These are phyloP conservation scores for Ocimum tenuiflorum DNA, from an alignment of 257 asterid species.

Conservation along the genomic window DNA sequence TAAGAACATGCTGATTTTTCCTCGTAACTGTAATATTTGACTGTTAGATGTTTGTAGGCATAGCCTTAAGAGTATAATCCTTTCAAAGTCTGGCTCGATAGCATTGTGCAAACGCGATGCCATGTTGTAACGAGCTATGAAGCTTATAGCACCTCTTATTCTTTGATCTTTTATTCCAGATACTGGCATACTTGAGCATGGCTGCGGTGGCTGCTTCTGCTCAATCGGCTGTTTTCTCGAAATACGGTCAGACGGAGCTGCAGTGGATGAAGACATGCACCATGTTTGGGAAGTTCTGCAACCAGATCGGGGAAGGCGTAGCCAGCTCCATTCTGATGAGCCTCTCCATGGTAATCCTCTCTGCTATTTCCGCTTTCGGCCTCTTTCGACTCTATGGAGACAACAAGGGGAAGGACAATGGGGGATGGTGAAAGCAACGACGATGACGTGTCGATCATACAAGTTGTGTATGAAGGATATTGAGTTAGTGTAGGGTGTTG, in stretches of 20 bases:
- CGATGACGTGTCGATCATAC: too few species aligned
- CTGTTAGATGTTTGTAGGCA: too few species aligned
- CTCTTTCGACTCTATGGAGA: constrained; percentile 81
- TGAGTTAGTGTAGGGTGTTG: neutral
- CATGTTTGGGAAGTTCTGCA: constrained; percentile 68
- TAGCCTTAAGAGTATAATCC: too few species aligned
- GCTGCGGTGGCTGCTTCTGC: constrained; percentile 72
- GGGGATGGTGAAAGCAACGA: constrained; percentile 25
- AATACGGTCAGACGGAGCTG: constrained; percentile 62
- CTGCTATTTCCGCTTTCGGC: constrained; percentile 76
- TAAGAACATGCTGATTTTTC: neutral
- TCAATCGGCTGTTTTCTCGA: constrained; percentile 57
- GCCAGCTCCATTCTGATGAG: constrained; percentile 57
- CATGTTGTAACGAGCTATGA: neutral
- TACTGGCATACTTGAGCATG: constrained; percentile 61
- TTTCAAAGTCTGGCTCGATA: too few species aligned
- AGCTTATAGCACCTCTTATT: too few species aligned
- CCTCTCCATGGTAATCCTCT: constrained; percentile 48
- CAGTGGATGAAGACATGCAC: constrained; percentile 86
- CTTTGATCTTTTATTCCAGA: constrained; percentile 16
- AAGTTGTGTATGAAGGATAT: too few species aligned
- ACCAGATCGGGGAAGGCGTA: constrained; percentile 77
- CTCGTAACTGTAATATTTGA: neutral
- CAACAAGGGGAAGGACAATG: constrained; percentile 39
- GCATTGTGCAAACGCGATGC: too few species aligned